Evolutionary conservation across 169 alveolate genomes (phyloP).

Genomic region (Cryptosporidium parvum): DNA sequence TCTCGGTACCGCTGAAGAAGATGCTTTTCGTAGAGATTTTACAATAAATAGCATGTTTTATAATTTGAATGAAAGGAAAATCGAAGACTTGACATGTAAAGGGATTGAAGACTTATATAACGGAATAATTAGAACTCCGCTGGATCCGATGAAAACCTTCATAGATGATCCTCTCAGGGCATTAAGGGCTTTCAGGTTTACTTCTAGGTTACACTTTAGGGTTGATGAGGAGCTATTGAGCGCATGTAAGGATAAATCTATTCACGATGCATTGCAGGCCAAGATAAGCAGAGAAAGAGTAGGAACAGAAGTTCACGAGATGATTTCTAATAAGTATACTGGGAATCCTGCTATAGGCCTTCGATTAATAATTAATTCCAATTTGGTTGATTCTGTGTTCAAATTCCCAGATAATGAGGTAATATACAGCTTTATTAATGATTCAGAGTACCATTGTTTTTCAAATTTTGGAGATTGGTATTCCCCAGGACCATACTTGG

Average conservation of each 20-base stretch:
- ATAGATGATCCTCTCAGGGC: slow-evolving; percentile 98
- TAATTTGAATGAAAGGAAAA: slow-evolving; percentile 89
- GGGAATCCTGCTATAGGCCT: slow-evolving; percentile 75
- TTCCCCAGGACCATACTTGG: slow-evolving; percentile 43
- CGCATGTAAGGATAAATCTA: slow-evolving; percentile 39
- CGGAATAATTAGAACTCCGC: slow-evolving; percentile 93
- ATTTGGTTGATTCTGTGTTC: slow-evolving; percentile 53
- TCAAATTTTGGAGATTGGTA: slow-evolving; percentile 51
- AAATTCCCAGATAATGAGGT: slow-evolving; percentile 41
- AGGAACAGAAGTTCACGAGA: slow-evolving; percentile 79
- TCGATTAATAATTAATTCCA: slow-evolving; percentile 19
- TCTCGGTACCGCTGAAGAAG: slow-evolving; percentile 95
- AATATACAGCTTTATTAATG: slow-evolving; percentile 18
- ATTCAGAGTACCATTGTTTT: not conserved
- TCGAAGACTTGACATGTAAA: slow-evolving; percentile 96
- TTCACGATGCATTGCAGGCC: slow-evolving; percentile 61
- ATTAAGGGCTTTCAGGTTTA: slow-evolving; percentile 96
- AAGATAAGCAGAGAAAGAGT: slow-evolving; percentile 78
- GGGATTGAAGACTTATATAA: slow-evolving; percentile 93
- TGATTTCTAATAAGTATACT: slow-evolving; percentile 55
- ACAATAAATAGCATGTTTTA: slow-evolving; percentile 97
- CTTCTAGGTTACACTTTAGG: slow-evolving; percentile 89
- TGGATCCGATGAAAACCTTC: slow-evolving; percentile 92
- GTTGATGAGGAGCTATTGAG: slow-evolving; percentile 84
- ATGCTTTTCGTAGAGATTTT: slow-evolving; percentile 97